Evolutionary conservation across 106 monocot genomes (phyloP).

Genomic region (Platanthera guangdongensis): DNA sequence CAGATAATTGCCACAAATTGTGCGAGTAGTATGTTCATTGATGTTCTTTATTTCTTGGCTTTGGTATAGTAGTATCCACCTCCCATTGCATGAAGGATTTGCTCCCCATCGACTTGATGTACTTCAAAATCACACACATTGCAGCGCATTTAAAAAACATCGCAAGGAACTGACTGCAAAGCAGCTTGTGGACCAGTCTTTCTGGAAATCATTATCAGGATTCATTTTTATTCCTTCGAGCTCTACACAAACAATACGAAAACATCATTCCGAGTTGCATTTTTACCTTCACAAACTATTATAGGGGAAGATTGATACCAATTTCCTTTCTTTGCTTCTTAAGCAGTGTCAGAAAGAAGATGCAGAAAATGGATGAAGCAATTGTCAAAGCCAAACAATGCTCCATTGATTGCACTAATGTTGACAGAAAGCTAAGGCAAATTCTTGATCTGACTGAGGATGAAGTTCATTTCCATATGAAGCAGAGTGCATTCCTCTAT

Average conservation of each 20-base stretch:
- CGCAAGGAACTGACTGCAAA: no score
- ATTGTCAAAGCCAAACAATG: slow-evolving; percentile 46
- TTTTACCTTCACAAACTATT: not conserved
- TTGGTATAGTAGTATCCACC: no score
- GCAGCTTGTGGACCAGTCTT: not conserved
- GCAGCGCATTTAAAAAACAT: no score
- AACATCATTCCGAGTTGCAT: not conserved
- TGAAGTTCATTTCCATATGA: slow-evolving; percentile 78
- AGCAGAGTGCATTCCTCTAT: slow-evolving; percentile 85
- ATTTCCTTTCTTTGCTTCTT: not conserved
- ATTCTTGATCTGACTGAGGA: slow-evolving; percentile 80
- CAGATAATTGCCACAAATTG: no score
- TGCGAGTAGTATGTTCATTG: no score
- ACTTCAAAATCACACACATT: no score
- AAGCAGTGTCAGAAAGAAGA: slow-evolving; percentile 52
- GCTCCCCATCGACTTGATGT: no score
- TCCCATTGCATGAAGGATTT: no score
- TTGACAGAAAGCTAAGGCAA: slow-evolving; percentile 82
- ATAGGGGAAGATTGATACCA: not conserved
- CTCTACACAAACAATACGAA: not conserved
- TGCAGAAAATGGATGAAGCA: slow-evolving; percentile 66
- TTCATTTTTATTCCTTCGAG: not conserved
- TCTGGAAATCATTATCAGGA: not conserved
- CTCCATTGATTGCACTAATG: slow-evolving; percentile 61
- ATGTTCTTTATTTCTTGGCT: no score